phyloP scores from a whole-genome alignment of 495 filamentous ascomycete genomes.

The Penicillium alfredii region DNA sequence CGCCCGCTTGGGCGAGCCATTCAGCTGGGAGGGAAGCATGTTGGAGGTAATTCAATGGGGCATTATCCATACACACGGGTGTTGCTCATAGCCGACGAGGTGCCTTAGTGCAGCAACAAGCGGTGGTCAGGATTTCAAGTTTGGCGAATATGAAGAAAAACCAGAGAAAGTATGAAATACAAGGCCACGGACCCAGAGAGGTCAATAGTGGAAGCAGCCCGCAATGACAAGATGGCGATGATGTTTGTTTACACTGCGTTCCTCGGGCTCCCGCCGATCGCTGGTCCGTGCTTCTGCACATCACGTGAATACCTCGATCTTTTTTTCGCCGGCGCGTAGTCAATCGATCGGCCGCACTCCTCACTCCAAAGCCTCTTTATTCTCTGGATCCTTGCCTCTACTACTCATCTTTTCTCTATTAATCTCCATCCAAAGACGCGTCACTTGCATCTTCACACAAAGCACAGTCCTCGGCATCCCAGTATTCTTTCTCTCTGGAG shows the following conservation, averaged over 20 bases:
- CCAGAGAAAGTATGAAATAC: conserved; percentile 3
- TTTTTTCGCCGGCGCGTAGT: conserved; percentile 20
- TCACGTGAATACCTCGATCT: conserved; percentile 25
- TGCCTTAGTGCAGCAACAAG: too few relatives aligned
- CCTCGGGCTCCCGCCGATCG: conserved; percentile 36
- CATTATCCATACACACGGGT: conserved; percentile 24
- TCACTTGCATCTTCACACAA: too few relatives aligned
- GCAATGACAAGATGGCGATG: conserved; percentile 8
- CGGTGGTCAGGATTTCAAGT: too few relatives aligned
- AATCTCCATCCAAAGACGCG: too few relatives aligned
- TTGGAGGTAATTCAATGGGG: conserved; percentile 23
- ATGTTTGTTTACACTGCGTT: conserved; percentile 43
- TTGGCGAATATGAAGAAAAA: conserved; percentile 5
- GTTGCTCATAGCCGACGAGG: conserved; percentile 16
- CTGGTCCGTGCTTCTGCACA: conserved; percentile 9
- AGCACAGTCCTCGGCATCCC: too few relatives aligned
- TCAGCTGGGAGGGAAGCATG: conserved; percentile 44
- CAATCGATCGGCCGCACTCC: too few relatives aligned
- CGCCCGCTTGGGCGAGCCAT: conserved; percentile 56
- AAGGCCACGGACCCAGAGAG: conserved; percentile 1
- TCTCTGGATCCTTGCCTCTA: too few relatives aligned
- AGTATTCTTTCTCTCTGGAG: not conserved
- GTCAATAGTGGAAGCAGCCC: not conserved
- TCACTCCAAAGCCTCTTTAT: too few relatives aligned
- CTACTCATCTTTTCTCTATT: too few relatives aligned